A percentile compares a stretch with the other conserved stretches of the same genome.
Evolutionary conservation across 805 yeast genomes (phyloP).

Genomic region (Torulaspora delbrueckii): DNA sequence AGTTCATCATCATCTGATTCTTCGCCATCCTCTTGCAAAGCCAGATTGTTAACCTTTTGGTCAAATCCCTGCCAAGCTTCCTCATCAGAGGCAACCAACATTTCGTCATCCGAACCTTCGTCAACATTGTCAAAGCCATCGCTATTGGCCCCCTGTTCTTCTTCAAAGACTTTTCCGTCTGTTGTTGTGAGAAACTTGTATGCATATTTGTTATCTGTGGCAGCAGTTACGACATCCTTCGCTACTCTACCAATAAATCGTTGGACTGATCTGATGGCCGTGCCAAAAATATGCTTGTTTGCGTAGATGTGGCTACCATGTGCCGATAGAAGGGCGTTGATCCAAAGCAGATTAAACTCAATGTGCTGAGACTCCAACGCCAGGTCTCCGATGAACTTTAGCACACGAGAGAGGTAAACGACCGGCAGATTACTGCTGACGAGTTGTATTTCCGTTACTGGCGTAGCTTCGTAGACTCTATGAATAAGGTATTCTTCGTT

Average conservation of each 20-base stretch:
- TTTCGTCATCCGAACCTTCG: slow-evolving; percentile 26
- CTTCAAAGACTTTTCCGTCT: slow-evolving; percentile 26
- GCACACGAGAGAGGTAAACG: slow-evolving; percentile 64
- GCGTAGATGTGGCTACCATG: slow-evolving; percentile 74
- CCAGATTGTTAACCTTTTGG: slow-evolving; percentile 26
- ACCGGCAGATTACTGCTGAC: slow-evolving; percentile 67
- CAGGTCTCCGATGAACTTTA: slow-evolving; percentile 64
- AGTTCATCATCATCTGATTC: slow-evolving; percentile 30
- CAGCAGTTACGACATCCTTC: slow-evolving; percentile 59
- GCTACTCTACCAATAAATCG: slow-evolving; percentile 70
- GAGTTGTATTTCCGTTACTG: slow-evolving; percentile 62
- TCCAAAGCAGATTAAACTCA: slow-evolving; percentile 82
- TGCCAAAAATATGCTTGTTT: slow-evolving; percentile 58
- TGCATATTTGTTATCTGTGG: slow-evolving; percentile 51
- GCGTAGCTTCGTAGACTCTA: slow-evolving; percentile 67
- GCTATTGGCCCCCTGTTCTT: slow-evolving; percentile 35
- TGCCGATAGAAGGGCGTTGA: slow-evolving; percentile 55
- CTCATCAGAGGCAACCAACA: slow-evolving; percentile 29
- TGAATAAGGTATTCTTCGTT: slow-evolving; percentile 75
- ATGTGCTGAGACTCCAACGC: slow-evolving; percentile 72
- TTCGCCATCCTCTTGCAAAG: slow-evolving; percentile 18
- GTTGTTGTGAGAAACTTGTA: slow-evolving; percentile 47
- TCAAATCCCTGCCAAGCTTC: slow-evolving; percentile 37
- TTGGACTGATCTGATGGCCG: slow-evolving; percentile 63
- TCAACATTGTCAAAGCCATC: slow-evolving; percentile 35